Base-by-base conservation (phyloP, 352 stramenopile genomes). In the Phytophthora nicotianae region DNA sequence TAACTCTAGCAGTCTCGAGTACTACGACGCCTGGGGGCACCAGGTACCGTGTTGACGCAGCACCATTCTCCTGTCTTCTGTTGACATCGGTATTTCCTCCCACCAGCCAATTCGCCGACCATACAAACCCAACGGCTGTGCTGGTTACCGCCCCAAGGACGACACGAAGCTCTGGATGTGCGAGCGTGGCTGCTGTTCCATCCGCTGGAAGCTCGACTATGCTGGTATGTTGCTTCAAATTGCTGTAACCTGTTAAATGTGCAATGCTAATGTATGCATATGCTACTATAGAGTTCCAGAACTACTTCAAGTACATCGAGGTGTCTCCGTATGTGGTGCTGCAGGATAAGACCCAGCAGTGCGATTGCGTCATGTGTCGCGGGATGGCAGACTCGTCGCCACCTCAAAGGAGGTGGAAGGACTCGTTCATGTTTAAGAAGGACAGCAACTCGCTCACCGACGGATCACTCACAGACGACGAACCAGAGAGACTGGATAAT, bases 131-230 rank as follows among this genome's bases (percentile, higher is more conserved):
- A 50, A 26, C 23, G n/a, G 46, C 35, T 46, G 49, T 45, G 37
- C 46, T 16, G 19, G 55, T 51, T 62, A 45, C 27, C 23, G 54
- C 20, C 32, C 50, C 23, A 74, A 68, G 58, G 27, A 38, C 35
- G 63, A 69, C 21, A 63, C 59, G 2, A 83, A 83, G 56, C 70
- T 88, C 37, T 89, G 79, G 80, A 77, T 79, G 41, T 90, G 81
- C 37, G 75, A 79, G 10, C 63, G 71, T 14, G 81, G 81, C 43
- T 90, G 81, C 73, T 90, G 81, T 52, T 89, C 77, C 21, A 79
- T 90, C 52, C 81, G 79, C 29, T 86, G 78, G 79, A 90, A 90
- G 48, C 79, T 90, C 46, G 79, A 89, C 66, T 90, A 90, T 37
- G 81, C 77, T 33, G 77, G 77, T 83, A 64, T 14, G 35, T 8